These are phyloP conservation scores for Ophiostoma perfectum DNA, from an alignment of 2,329 filamentous ascomycete genomes.

Conservation along the genomic window DNA sequence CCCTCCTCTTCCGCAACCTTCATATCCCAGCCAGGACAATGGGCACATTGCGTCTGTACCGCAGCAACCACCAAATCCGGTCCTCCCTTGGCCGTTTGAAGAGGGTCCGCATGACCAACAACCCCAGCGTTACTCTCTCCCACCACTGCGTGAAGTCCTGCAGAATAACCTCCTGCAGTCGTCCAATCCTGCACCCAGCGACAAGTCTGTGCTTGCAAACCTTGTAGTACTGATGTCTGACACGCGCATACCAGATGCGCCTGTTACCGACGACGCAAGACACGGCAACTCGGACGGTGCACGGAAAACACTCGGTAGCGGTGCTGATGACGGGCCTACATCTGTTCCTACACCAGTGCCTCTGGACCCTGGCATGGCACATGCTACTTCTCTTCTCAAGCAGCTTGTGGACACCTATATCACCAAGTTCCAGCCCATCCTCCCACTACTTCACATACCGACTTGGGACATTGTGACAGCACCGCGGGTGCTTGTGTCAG, in stretches of 20 bases:
- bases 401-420: conserved; percentile 30
- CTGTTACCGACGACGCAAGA: not conserved
- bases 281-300: not conserved
- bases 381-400: conserved; percentile 28
- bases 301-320: not conserved
- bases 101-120: conserved; percentile 14
- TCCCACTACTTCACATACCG: conserved; percentile 32
- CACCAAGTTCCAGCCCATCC: conserved; percentile 30
- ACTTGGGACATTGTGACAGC: conserved; percentile 29
- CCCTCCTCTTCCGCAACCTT: not conserved
- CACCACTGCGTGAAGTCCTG: conserved; percentile 28
- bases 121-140: conserved; percentile 19
- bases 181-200: conserved; percentile 4
- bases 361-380: conserved; percentile 21
- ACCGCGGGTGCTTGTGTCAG: conserved; percentile 30
- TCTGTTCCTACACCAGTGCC: not conserved
- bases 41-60: not conserved
- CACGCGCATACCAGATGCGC: conserved; percentile 23
- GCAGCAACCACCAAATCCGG: not conserved
- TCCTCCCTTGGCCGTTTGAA: conserved; percentile 25
- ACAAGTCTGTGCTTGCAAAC: conserved; percentile 23
- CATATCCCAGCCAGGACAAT: not conserved
- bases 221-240: conserved; percentile 29
- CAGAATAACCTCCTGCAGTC: conserved; percentile 21
- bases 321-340: not conserved